Base-by-base conservation (phyloP, 2,329 filamentous ascomycete species). In the Aureobasidium sp. region DNA sequence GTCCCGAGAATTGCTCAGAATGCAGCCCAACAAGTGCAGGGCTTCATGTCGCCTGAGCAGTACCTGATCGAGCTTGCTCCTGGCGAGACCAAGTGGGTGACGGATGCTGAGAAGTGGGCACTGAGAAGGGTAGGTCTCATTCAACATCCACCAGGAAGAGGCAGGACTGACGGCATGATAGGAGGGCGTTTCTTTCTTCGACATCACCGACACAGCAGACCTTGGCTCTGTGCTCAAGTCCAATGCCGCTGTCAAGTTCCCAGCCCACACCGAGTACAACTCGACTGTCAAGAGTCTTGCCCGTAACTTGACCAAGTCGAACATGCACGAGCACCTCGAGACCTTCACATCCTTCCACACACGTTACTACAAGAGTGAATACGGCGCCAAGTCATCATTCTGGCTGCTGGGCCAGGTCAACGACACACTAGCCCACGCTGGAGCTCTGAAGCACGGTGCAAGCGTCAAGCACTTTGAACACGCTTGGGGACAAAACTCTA, bases 31-130 rank as follows among this genome's bases (percentile, higher is more conserved):
- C 54, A 61, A 29, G 54, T 61, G 21, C 69, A 73, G 62, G 63
- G 66, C 37, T 65, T 72, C 25, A 63, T 65, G 27, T 63, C 64
- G 47, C 63, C 66, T 29, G 82, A 87, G 68, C 80, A 80, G 67
- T 94, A 83, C 73, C 81, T 96, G 50, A 86, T 99, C 65, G 92
- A 97, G 78, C 81, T 94, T 30, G 82, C 84, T n/a, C 91, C 91
- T 3, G 91, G 89, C 61, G 82, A 93, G 72, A 92, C 87, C 29
- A 79, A 82, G 80, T 94, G 90, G 89, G 87, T 97, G 36, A 95
- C 90, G 0, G 93, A 97, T 70, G 90, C 96, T 39, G 86, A 97
- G 78, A 99, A 97, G 77, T 97, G 93, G 91, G 86, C 87, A 74
- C 78, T 97, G 66, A 87, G 89, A 70, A 82, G 91, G 67, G 91